Evolutionary conservation across 2,329 filamentous ascomycete species (phyloP), one percentile per base, ranked within the genome.

Genomic region (Ilyonectria sp.): DNA sequence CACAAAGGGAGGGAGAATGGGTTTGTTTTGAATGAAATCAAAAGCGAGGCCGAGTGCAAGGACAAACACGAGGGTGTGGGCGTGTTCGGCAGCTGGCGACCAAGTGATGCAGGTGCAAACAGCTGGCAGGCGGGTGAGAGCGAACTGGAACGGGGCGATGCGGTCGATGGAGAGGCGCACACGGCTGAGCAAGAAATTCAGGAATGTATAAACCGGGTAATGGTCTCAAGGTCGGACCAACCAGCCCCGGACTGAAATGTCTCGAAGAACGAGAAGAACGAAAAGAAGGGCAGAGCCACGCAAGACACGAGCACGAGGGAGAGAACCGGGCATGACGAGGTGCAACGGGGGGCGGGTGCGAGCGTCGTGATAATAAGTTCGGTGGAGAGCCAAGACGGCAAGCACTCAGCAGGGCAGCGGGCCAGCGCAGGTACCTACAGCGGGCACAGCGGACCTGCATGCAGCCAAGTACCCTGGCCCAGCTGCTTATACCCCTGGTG

Each of bases 351-450:
- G 43, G 55, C 55, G 58, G 59, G 73, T 69, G 73, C 71, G 68
- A 65, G 65, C 60, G 70, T 69, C 49, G 63, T 71, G 71, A 75
- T 75, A 75, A 74, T 75, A 75, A 74, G 69, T 61, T 40, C 31
- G 62, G 55, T 55, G 62, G 33, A 58, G 49, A 60, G 49, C 33
- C 35, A 55, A 44, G 26, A 31, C 40, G 21, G 53, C 62, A 49
- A 35, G 19, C 47, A 53, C 23, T 47, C 43, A 37, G 55, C 40
- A 43, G n/a, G n/a, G n/a, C n/a, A n/a, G n/a, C n/a, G n/a, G 21
- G 21, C 31, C 29, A 23, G 21, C 35, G n/a, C 23, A 60, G 56
- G 43, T 47, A 47, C 57, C 37, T 37, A 17, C 26, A 50, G 15
- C 26, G 17, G 26, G 47, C 47, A 40, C 37, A 40, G 40, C 40